Evolutionary conservation across 1,139 yeast genomes (phyloP), one percentile per base, ranked within the genome.

Genomic region (Hanseniaspora uvarum): DNA sequence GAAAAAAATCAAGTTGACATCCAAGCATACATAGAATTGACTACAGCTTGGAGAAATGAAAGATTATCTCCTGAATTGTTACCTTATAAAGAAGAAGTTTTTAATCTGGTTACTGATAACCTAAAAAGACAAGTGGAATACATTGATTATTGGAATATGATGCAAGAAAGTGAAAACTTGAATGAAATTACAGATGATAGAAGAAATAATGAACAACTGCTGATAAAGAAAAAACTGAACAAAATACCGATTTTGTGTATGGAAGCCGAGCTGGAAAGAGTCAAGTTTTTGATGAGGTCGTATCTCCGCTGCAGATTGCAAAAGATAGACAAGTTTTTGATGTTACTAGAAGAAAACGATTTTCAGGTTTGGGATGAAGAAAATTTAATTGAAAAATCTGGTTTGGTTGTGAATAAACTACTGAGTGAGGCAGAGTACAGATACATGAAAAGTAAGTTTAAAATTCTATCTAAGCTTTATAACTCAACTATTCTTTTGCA

Each of bases 201-300:
- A 11, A 54, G 33, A 46, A 33, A 18, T n/a, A 46, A 48, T 21
- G 53, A 50, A 24, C 48, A 44, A n/a, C 26, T 50, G 5, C 21
- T 50, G 14, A 39, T 50, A 11, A 39, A 44, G 23, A 50, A 50
- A 31, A 53, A 47, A 39, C 92, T 85, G 61, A 83, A 83, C 65
- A 89, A 89, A 65, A 70, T 92, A 55, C 83, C 84, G 57, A 71
- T 89, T 44, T 79, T 92, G 73, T 77, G 94, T 19, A 81, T 89
- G 58, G 98, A 92, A 65, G 84, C 95, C 4, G 98, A 92, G 62
- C 75, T 92, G 28, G 98, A 92, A 63, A 71, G 98, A 56, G 77
- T 87, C 49, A 87, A 84, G 62, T 92, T 83, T 64, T 69, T 92
- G 44, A 73, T 89, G 19, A 72, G 97, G 55, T 77, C 88, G 26